These are phyloP conservation scores for Adenanthera pavonina DNA, from an alignment of 306 rosid genomes.

Conservation along the genomic window DNA sequence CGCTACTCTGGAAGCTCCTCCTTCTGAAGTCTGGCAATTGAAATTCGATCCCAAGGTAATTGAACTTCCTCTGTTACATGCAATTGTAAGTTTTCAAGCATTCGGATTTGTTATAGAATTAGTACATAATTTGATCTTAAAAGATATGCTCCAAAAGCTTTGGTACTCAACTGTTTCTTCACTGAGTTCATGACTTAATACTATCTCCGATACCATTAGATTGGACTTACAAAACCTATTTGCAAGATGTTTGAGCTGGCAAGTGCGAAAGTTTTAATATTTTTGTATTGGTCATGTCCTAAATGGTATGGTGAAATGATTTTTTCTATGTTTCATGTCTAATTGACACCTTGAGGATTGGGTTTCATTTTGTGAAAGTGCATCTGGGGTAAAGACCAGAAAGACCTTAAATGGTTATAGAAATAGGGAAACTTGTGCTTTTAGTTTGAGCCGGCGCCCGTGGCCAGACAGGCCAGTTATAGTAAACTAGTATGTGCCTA, in stretches of 20 bases:
- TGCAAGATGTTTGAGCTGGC: no score
- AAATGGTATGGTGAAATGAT: background rate
- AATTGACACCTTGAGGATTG: no score
- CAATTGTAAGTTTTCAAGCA: background rate
- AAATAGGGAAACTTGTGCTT: background rate
- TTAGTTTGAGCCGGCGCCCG: background rate
- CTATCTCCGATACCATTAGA: background rate
- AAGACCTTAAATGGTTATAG: background rate
- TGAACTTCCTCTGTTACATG: background rate
- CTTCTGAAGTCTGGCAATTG: slow-evolving; percentile 98
- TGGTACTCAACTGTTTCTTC: no score
- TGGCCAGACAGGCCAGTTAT: no score
- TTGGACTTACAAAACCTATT: background rate
- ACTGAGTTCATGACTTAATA: background rate
- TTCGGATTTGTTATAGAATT: background rate
- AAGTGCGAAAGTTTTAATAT: no score
- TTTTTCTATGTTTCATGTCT: background rate
- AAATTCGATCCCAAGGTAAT: slow-evolving; percentile 86
- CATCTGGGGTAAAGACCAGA: no score
- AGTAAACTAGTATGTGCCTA: background rate
- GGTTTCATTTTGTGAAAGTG: background rate
- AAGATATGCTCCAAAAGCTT: background rate
- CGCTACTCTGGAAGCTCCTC: slow-evolving; percentile 95
- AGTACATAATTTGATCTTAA: background rate
- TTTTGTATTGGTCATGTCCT: background rate